Base-by-base conservation (phyloP, 1,284 basidiomycete species). In the Rhodotorula sp. region DNA sequence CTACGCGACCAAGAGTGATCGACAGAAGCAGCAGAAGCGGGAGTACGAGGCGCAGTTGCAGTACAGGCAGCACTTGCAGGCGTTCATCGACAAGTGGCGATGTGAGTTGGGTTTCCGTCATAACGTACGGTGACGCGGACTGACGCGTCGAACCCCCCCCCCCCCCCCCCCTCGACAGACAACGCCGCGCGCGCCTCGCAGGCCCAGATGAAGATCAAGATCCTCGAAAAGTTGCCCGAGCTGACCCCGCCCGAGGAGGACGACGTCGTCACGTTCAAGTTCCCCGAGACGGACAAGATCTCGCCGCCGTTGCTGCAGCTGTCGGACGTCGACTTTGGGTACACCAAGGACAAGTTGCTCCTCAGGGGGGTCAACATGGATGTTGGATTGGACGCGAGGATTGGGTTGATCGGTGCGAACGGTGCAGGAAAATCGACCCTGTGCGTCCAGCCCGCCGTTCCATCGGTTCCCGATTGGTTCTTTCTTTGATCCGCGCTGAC, bases 161-260 rank as follows among this genome's bases (percentile, higher is more conserved):
- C 18, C 59, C 1, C 55, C n/a, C n/a, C n/a, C n/a, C n/a, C n/a
- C n/a, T n/a, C 16, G 5, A 31, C 58, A 76, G 74, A 79, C 77
- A 79, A 79, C 60, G 79, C 76, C 23, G 74, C 74, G 62, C 71
- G 79, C 87, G 93, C 93, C 71, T 87, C 92, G 2, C 94, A 97
- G 82, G 94, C 95, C 45, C 95, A 97, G 80, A 92, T 90, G 77
- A 95, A 94, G 81, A 97, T 99, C 82, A 99, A 99, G 83, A 95
- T 98, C 73, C 85, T 99, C 62, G 97, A 99, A 81, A 97, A 97
- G 87, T 83, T 99, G 50, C 97, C 95, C 7, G 93, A 95, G 31
- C 73, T 79, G 14, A 70, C 71, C 19, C 77, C 78, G 34, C 78
- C 87, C 75, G 92, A 92, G 69, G 93, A 93, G 79, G 91, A 86